Conservation (phyloP, 1,284 basidiomycete species). For the Tilletia caries region DNA sequence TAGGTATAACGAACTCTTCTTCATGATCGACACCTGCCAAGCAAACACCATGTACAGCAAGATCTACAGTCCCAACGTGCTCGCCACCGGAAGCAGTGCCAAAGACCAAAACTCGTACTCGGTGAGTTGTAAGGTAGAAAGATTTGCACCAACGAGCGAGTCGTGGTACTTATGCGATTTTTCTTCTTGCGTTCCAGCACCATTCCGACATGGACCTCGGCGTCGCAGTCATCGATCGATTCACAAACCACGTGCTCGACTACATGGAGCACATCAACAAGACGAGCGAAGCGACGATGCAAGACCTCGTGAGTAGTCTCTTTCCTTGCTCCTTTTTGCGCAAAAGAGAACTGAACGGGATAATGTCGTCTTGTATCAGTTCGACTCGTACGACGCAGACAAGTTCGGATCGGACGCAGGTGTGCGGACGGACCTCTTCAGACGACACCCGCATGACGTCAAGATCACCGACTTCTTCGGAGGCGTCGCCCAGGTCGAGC, state of each 20-base stretch:
- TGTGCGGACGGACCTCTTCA: slow-evolving; percentile 78
- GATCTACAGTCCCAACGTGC: slow-evolving; percentile 90
- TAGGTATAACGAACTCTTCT: slow-evolving; percentile 87
- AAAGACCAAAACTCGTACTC: slow-evolving; percentile 93
- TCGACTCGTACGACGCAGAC: slow-evolving; percentile 71
- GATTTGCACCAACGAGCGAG: no score
- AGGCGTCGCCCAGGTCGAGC: slow-evolving; percentile 78
- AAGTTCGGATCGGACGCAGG: slow-evolving; percentile 81
- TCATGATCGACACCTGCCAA: slow-evolving; percentile 98
- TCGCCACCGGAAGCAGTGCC: slow-evolving; percentile 83
- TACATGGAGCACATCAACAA: slow-evolving; percentile 91
- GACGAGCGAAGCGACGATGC: slow-evolving; percentile 73
- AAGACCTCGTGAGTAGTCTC: slow-evolving; percentile 62
- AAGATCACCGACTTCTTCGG: slow-evolving; percentile 94
- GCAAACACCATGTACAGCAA: slow-evolving; percentile 93
- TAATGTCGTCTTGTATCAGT: no score
- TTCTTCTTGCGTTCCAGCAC: slow-evolving; percentile 65
- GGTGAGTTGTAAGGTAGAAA: slow-evolving; percentile 65
- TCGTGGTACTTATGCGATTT: no score
- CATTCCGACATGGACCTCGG: slow-evolving; percentile 90
- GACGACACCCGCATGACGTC: slow-evolving; percentile 66
- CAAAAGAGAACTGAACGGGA: no score
- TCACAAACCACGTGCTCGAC: slow-evolving; percentile 84
- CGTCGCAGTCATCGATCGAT: slow-evolving; percentile 90
- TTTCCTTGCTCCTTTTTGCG: no score